A percentile compares a stretch with the other conserved stretches of the same genome.
phyloP scores from a whole-genome alignment of 2,329 filamentous ascomycete species.

The Colletotrichum zoysiae region DNA sequence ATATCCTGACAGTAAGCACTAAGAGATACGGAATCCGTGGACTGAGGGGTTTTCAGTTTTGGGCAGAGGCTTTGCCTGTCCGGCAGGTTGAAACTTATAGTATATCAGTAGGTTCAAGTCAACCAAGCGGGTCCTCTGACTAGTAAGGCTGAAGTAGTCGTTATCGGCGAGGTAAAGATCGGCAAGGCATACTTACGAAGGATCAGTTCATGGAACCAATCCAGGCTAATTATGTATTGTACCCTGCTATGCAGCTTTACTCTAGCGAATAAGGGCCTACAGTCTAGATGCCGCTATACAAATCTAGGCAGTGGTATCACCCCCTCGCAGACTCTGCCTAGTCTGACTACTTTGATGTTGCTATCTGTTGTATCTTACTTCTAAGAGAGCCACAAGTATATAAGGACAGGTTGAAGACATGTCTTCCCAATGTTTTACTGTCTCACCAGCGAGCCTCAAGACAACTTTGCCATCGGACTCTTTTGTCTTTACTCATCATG shows the following conservation, averaged over 20 bases:
- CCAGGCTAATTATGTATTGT: too few species aligned
- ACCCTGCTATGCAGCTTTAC: neutral
- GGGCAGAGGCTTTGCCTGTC: neutral
- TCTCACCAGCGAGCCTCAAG: neutral
- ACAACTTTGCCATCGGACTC: neutral
- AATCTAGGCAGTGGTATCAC: neutral
- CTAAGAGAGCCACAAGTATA: neutral
- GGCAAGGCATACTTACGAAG: neutral
- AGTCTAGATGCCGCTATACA: neutral
- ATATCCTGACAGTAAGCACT: neutral
- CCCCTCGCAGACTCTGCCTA: neutral
- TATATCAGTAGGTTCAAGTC: neutral
- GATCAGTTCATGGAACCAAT: neutral
- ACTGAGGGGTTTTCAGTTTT: neutral
- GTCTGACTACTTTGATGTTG: neutral
- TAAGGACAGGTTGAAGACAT: neutral
- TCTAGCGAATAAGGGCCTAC: neutral
- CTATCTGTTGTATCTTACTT: neutral
- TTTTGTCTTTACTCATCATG: constrained; percentile 2
- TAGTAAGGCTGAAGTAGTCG: neutral
- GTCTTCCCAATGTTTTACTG: too few species aligned
- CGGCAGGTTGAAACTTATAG: neutral
- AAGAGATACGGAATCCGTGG: neutral
- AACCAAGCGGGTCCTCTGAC: too few species aligned
- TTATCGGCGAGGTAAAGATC: too few species aligned